Percentiles rank a stretch among this genome's conserved stretches.
Conservation (phyloP, 345 rosid genomes). For the Pistacia integerrima region DNA sequence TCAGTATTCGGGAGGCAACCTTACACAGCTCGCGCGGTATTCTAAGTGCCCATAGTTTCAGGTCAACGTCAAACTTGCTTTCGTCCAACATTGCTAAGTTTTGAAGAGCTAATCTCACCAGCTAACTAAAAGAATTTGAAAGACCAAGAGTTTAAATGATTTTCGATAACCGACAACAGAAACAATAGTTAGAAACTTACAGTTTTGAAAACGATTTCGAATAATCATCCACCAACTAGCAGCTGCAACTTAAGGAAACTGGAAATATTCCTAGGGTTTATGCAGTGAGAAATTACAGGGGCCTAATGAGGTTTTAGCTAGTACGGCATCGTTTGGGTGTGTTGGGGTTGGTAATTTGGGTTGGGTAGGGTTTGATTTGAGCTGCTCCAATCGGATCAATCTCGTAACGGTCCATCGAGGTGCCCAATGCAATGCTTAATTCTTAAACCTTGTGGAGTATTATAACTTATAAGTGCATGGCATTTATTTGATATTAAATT, state of each 20-base stretch:
- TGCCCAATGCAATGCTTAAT: too few relatives aligned
- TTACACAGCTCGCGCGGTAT: slow-evolving; percentile 85
- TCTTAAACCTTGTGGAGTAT: too few relatives aligned
- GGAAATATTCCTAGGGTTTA: not conserved
- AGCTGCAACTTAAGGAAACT: not conserved
- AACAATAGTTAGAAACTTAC: not conserved
- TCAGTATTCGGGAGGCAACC: slow-evolving; percentile 55
- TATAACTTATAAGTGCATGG: too few relatives aligned
- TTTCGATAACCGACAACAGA: not conserved
- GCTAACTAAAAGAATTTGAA: not conserved
- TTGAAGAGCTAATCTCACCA: not conserved
- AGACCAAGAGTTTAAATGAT: not conserved
- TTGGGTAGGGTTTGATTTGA: too few relatives aligned
- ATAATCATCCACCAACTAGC: not conserved
- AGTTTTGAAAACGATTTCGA: not conserved
- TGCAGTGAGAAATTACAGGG: not conserved
- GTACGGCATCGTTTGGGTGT: not conserved
- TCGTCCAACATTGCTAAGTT: slow-evolving; percentile 55
- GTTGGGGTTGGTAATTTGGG: too few relatives aligned
- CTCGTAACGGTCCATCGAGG: too few relatives aligned
- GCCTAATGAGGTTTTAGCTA: not conserved
- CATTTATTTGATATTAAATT: too few relatives aligned
- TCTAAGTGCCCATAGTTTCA: slow-evolving; percentile 77
- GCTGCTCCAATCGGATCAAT: too few relatives aligned
- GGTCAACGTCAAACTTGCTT: slow-evolving; percentile 67